These are phyloP conservation scores for Penicillium verrucosum DNA, from an alignment of 2,329 filamentous ascomycete genomes.

Conservation along the genomic window DNA sequence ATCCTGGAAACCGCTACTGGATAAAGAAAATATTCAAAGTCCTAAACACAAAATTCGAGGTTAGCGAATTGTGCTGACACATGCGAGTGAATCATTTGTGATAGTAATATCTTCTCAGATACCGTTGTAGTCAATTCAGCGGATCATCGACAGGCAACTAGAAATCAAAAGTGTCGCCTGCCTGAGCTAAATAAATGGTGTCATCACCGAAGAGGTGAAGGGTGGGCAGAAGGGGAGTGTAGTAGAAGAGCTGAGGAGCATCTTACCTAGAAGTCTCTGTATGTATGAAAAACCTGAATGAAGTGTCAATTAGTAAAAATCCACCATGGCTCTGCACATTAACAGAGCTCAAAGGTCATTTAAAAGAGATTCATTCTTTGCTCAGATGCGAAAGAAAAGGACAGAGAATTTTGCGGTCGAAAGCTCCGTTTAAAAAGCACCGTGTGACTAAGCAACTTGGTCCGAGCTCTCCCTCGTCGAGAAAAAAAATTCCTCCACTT, in stretches of 20 bases:
- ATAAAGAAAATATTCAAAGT: constrained; percentile 13
- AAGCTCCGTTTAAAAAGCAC: constrained; percentile 20
- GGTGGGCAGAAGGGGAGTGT: constrained; percentile 11
- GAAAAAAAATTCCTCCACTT: constrained; percentile 29
- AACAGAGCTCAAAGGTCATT: background rate
- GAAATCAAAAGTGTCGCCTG: constrained; percentile 52
- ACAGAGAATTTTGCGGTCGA: constrained; percentile 16
- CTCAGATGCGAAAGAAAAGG: constrained; percentile 1
- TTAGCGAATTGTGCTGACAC: constrained; percentile 24
- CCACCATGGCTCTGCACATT: constrained; percentile 7
- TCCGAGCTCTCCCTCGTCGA: constrained; percentile 20
- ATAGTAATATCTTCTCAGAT: constrained; percentile 66
- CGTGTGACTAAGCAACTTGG: constrained; percentile 20
- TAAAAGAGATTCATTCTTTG: background rate
- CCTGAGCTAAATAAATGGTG: constrained; percentile 43
- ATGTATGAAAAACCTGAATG: constrained; percentile 1
- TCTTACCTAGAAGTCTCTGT: constrained; percentile 19
- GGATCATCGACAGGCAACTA: constrained; percentile 50
- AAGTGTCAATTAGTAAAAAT: background rate
- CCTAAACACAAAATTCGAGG: constrained; percentile 12
- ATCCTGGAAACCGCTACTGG: constrained; percentile 29
- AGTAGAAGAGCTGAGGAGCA: constrained; percentile 2
- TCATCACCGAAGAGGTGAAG: constrained; percentile 46
- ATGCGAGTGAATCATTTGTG: constrained; percentile 6
- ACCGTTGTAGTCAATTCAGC: constrained; percentile 90